phyloP scores from a whole-genome alignment of 1,284 basidiomycete species.

The Lignosus rhinocerotis region DNA sequence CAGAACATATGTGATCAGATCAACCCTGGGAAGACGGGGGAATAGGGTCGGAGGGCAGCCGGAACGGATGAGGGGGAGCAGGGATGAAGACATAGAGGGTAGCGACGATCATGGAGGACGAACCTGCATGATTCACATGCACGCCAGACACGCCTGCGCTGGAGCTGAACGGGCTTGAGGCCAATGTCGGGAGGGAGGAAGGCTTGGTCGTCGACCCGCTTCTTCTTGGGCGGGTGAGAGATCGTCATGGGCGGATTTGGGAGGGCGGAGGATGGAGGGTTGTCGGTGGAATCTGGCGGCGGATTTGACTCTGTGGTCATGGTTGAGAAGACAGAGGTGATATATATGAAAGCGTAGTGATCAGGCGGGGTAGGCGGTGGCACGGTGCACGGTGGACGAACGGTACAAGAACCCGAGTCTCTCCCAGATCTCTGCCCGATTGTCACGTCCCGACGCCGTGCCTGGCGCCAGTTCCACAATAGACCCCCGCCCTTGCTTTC shows the following conservation, averaged over 20 bases:
- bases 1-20: conserved; percentile 14
- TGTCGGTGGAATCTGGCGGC: conserved; percentile 46
- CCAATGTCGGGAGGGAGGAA: conserved; percentile 52
- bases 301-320: conserved; percentile 49
- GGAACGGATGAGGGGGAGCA: conserved; percentile 7
- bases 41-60: conserved; percentile 5
- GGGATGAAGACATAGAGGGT: conserved; percentile 20
- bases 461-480: not conserved
- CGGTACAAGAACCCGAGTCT: conserved; percentile 3
- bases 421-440: conserved; percentile 5
- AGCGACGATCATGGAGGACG: conserved; percentile 29
- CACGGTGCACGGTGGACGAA: not conserved
- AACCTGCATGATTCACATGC: conserved; percentile 86
- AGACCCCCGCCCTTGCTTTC: not conserved
- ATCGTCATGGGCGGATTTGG: conserved; percentile 39
- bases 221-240: conserved; percentile 69
- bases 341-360: conserved; percentile 26
- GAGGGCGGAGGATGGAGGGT: conserved; percentile 14
- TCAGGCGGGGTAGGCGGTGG: conserved; percentile 3
- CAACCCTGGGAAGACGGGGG: conserved; percentile 7
- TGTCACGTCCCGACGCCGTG: not conserved
- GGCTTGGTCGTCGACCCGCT: conserved; percentile 63
- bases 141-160: conserved; percentile 76
- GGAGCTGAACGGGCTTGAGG: conserved; percentile 70
- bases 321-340: conserved; percentile 36